These are phyloP conservation scores for Linanthus parryae DNA, from an alignment of 148 eudicot genomes.

Conservation along the genomic window DNA sequence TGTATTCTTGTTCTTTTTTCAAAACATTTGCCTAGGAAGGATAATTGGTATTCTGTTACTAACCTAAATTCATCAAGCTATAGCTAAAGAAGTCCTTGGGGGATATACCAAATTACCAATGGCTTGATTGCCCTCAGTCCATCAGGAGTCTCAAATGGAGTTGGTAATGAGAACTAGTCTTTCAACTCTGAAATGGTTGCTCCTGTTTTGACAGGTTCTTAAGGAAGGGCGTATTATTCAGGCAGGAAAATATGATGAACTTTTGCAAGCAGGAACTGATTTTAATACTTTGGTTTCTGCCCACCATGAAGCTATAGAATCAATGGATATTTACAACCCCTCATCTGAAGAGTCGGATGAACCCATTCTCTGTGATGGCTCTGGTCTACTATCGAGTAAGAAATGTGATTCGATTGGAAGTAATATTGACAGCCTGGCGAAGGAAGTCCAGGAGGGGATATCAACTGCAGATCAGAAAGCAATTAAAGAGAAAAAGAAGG, in stretches of 20 bases:
- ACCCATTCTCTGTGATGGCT: slow-evolving; percentile 23
- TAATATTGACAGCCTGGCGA: slow-evolving; percentile 28
- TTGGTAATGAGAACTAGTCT: not conserved
- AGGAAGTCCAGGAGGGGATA: slow-evolving; percentile 51
- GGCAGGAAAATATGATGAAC: slow-evolving; percentile 86
- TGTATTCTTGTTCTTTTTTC: too few relatives aligned
- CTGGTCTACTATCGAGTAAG: slow-evolving; percentile 24
- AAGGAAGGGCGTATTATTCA: slow-evolving; percentile 86
- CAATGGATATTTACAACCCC: slow-evolving; percentile 65
- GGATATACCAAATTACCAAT: too few relatives aligned
- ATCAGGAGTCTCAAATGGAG: slow-evolving; percentile 1
- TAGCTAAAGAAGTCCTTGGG: too few relatives aligned
- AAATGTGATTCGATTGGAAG: slow-evolving; percentile 33
- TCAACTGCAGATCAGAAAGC: slow-evolving; percentile 63
- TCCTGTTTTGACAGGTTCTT: slow-evolving; percentile 49
- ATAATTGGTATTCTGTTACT: too few relatives aligned
- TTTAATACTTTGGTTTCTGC: slow-evolving; percentile 70
- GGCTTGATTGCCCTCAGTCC: too few relatives aligned
- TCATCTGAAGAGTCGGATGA: slow-evolving; percentile 65
- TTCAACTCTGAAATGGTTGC: not conserved
- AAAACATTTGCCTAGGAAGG: too few relatives aligned
- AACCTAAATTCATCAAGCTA: too few relatives aligned
- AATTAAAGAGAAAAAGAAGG: slow-evolving; percentile 82
- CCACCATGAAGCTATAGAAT: slow-evolving; percentile 90
- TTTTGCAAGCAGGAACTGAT: slow-evolving; percentile 85